A percentile compares a stretch with the other conserved stretches of the same genome.
These are phyloP conservation scores for Malus hybrid DNA, from an alignment of 331 rosid species.

Conservation along the genomic window DNA sequence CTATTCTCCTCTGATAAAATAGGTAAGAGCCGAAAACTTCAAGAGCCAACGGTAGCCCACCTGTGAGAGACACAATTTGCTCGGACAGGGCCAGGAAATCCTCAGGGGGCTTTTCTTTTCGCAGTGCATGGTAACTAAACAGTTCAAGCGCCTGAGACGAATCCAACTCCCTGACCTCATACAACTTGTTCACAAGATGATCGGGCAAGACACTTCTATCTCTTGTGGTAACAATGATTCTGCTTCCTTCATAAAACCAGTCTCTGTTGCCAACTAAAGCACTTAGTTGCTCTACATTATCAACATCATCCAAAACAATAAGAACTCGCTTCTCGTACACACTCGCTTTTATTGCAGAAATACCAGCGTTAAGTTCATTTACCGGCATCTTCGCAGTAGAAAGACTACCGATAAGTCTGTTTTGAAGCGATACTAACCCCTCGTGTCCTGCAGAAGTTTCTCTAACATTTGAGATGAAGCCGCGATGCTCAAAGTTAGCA, in stretches of 20 bases:
- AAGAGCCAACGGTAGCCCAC: constrained; percentile 58
- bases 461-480: constrained; percentile 44
- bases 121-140: constrained; percentile 47
- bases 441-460: constrained; percentile 15
- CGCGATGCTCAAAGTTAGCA: constrained; percentile 21
- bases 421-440: constrained; percentile 33
- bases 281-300: constrained; percentile 19
- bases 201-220: constrained; percentile 10
- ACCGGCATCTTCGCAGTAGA: not conserved
- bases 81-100: constrained; percentile 20
- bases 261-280: constrained; percentile 20
- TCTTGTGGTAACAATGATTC: constrained; percentile 47
- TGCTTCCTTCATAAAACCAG: constrained; percentile 55
- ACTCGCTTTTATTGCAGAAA: constrained; percentile 9
- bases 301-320: constrained; percentile 49
- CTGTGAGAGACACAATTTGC: constrained; percentile 45
- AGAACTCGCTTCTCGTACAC: constrained; percentile 23
- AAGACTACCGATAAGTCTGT: constrained; percentile 16
- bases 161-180: constrained; percentile 43
- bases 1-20: constrained; percentile 31
- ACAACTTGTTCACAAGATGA: constrained; percentile 15
- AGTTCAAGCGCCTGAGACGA: constrained; percentile 30
- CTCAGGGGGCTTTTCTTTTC: constrained; percentile 11
- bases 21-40: constrained; percentile 59
- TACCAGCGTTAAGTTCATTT: constrained; percentile 12